Base-by-base conservation (phyloP, 805 yeast species). In the Jamesozyma lodderae region DNA sequence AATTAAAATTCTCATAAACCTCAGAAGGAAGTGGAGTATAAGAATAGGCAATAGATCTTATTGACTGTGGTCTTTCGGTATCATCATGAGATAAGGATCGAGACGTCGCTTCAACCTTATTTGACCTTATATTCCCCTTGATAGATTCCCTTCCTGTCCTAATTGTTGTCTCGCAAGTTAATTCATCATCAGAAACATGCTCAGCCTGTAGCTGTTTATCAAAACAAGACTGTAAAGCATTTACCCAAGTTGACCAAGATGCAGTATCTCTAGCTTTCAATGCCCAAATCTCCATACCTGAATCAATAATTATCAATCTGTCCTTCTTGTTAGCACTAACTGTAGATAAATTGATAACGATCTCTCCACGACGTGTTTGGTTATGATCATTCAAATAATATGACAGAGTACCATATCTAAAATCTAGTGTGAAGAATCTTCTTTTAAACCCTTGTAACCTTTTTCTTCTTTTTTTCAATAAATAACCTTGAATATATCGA, bases 281-380 rank as follows among this genome's bases (percentile, higher is more conserved):
- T 27, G 76, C 77, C 97, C 97, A 90, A 8, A 83, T 78, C 57
- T 90, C 97, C 77, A 90, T 79, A 2, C 97, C 97, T 0, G 96
- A 86, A 57, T 92, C 96, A 41, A 92, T 72, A 33, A 81, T 77
- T 31, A 92, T 77, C 51, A 83, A 80, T 37, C 74, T 63, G 18
- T 75, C 73, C 41, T 73, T 72, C 19, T 75, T 68, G 49, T 80
- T 80, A 0, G 94, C 95, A 40, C 88, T 75, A 2, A 92, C 77
- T n/a, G 82, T 82, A 3, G 94, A 78, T 34, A 81, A 71, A 37
- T 73, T 76, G 35, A 92, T 76, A 26, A 90, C 94, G 85, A 92
- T 86, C 52, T 85, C 87, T 40, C 98, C 98, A 40, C 97, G 71
- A 35, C 61, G 55, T 34, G 85, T 70, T 47, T 78, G 77, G 30